Evolutionary conservation across 148 eudicot species (phyloP).

Genomic region (Talinum fruticosum): DNA sequence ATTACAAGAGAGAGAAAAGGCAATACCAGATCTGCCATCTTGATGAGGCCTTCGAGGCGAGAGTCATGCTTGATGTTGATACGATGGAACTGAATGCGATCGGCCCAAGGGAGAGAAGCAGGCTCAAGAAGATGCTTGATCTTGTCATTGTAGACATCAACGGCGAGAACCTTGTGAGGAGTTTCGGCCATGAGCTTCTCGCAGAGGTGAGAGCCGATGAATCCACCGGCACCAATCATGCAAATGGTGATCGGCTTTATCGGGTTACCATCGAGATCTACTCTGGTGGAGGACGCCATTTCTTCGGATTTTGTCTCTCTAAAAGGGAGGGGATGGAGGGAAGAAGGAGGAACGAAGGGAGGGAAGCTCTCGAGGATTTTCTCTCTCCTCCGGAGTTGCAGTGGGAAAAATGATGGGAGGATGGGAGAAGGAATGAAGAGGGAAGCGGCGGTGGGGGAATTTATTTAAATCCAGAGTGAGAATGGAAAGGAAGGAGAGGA

Average conservation of each 20-base stretch:
- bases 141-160: constrained; percentile 93
- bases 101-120: constrained; percentile 49
- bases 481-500: not conserved
- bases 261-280: constrained; percentile 89
- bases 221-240: constrained; percentile 99
- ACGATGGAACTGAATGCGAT: constrained; percentile 82
- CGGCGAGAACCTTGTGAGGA: constrained; percentile 81
- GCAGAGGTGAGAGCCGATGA: constrained; percentile 94
- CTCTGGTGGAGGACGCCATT: constrained; percentile 48
- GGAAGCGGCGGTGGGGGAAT: not conserved
- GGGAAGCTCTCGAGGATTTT: not conserved
- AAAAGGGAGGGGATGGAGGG: not conserved
- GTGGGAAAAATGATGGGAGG: not conserved
- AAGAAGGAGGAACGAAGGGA: no score
- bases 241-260: constrained; percentile 70
- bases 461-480: not conserved
- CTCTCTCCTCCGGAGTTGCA: constrained; percentile 4
- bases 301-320: constrained; percentile 14
- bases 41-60: constrained; percentile 93
- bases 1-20: not conserved
- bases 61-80: constrained; percentile 91
- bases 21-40: constrained; percentile 88
- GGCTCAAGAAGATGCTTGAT: constrained; percentile 90
- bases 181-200: constrained; percentile 91
- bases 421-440: not conserved